These are phyloP conservation scores for Nepenthes mirabilis DNA, from an alignment of 148 eudicot genomes.

Conservation along the genomic window DNA sequence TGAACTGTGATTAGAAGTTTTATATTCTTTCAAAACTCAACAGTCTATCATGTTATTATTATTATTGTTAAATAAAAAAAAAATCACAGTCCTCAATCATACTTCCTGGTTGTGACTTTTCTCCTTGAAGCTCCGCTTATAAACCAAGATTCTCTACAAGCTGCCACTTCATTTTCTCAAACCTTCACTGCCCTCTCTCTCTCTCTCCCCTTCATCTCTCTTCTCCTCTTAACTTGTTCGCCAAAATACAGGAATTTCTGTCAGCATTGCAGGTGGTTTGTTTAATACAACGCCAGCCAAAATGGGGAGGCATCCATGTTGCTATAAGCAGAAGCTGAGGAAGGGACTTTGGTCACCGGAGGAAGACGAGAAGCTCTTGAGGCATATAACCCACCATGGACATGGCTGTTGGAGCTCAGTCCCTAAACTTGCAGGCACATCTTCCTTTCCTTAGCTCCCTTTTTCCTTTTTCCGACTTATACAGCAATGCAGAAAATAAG, in stretches of 20 bases:
- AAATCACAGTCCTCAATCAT: too few species aligned
- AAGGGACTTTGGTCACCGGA: slow-evolving; percentile 98
- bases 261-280: slow-evolving; percentile 7
- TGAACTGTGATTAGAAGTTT: too few species aligned
- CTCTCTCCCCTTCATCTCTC: too few species aligned
- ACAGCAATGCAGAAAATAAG: slow-evolving; percentile 3
- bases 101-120: not conserved
- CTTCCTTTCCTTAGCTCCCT: not conserved
- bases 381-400: slow-evolving; percentile 68
- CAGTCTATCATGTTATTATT: too few species aligned
- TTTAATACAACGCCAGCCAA: not conserved
- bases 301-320: slow-evolving; percentile 93
- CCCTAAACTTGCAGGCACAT: slow-evolving; percentile 76
- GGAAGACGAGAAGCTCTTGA: slow-evolving; percentile 88
- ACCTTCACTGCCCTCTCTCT: too few species aligned
- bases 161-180: too few species aligned
- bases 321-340: slow-evolving; percentile 85
- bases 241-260: not conserved
- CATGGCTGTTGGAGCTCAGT: slow-evolving; percentile 99
- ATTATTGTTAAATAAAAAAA: too few species aligned
- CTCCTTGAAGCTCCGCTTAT: not conserved
- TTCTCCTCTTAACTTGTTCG: too few species aligned
- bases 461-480: too few species aligned
- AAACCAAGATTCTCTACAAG: too few species aligned
- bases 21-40: too few species aligned